Evolutionary conservation across 1,284 basidiomycete genomes (phyloP), one percentile per base, ranked within the genome.

Genomic region (Laetiporus sulphureus): DNA sequence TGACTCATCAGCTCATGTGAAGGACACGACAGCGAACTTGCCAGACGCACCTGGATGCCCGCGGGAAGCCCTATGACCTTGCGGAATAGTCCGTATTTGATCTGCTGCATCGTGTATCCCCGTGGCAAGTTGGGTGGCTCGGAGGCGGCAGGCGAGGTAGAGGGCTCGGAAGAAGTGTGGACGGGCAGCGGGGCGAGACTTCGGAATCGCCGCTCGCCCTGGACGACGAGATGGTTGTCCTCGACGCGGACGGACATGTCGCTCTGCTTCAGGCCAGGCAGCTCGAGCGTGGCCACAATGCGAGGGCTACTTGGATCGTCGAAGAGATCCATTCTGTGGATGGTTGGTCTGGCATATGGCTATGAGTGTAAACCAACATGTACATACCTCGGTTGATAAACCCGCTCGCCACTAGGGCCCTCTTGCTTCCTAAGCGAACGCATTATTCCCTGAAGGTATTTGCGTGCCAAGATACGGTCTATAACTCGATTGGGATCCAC

Each of bases 211-310:
- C 76, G 68, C 38, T 66, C 61, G 19, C 77, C 77, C 6, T 61
- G 57, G 19, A 80, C 56, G 12, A 72, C 54, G 34, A 80, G 63
- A 15, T 57, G 50, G 5, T 64, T 65, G 5, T 68, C 62, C 32
- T 65, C 61, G 20, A 78, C 59, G 23, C 65, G 58, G 2, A 79
- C 58, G 1, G 61, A 57, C 3, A 79, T 59, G 24, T 77, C 69
- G 7, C 65, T 57, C n/a, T 63, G 67, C 43, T 67, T 68, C 38
- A 79, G 63, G 5, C 77, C 77, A 16, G 78, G 77, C 4, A 79
- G 55, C 52, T 81, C 78, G 45, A 79, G 69, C 2, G 68, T 61
- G 5, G 73, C 75, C 4, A 65, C 58, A 13, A 75, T 53, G 30
- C 55, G 61, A 5, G 64, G 51, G 3, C 64, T 64, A 3, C 56